Evolutionary conservation across 768 basidiomycete genomes (phyloP), one percentile per base, ranked within the genome.

Genomic region (Russula griseocarnosa): DNA sequence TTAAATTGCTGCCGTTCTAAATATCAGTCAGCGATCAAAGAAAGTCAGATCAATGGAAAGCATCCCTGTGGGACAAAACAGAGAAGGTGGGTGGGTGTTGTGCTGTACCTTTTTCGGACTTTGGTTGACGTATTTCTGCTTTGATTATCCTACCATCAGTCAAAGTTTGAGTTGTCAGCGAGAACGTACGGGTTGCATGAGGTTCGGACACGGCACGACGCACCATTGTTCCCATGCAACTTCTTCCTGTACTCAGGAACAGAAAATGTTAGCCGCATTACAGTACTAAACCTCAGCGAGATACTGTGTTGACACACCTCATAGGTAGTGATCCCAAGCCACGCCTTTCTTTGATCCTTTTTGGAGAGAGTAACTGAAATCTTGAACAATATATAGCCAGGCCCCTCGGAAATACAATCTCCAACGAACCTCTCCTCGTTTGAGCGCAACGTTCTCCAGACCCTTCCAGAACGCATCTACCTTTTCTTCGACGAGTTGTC

Each of bases 201-300:
- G 22, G 49, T 28, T 28, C 14, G 3, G 14, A n/a, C 3, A 18
- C 13, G 28, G 36, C 8, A n/a, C n/a, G n/a, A 61, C 77, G 7
- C 14, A 90, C 91, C 91, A 93, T 74, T 90, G 85, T 72, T 93
- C 92, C 91, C 91, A 93, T 58, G 90, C 84, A 16, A 92, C 83
- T 28, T 92, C 89, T 71, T 93, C 91, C 75, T 93, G 67, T 18
- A 61, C n/a, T 54, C 36, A 30, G n/a, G 16, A 28, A 36, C 14
- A 52, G 18, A 58, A 0, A 14, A 30, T 18, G 14, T 63, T 8
- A 26, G 24, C 13, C 4, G 49, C 30, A 20, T 18, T 36, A 28
- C 11, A 18, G 10, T 47, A 34, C n/a, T n/a, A 42, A 28, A 51
- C 18, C 28, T 26, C 14, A 26, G 13, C 30, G n/a, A 9, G 40